Evolutionary conservation across 345 rosid genomes (phyloP), one percentile per base, ranked within the genome.

Genomic region (Ceriops zippeliana): DNA sequence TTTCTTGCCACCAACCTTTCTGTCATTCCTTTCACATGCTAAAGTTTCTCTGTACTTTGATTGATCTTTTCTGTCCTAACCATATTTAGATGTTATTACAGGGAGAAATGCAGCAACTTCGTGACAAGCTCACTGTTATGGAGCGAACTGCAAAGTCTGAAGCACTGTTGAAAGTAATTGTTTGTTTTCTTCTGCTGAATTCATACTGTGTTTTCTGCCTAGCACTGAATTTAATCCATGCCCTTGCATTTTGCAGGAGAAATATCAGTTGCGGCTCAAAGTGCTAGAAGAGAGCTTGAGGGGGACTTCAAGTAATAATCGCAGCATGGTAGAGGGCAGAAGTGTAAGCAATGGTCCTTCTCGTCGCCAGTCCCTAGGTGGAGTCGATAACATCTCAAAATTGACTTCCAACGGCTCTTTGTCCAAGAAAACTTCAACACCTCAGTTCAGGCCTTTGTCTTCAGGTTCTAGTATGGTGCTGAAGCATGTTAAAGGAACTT

Each of bases 81-180:
- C 10, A 21, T 6, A 2, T 32, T 66, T 31, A 35, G 49, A 13
- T 56, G 27, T 42, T 62, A 30, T 72, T 68, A 42, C 79, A 93
- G 99, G 97, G 99, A 70, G 99, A 95, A 74, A 95, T 90, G 99
- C 97, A 90, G 77, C 99, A 95, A 80, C 90, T 95, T 52, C 96
- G 96, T 4, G 96, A 90, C 79, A 91, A 85, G 77, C 96, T 95
- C 76, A 81, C 83, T 73, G 77, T 91, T 64, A 72, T 79, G 31
- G 99, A 95, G 74, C 79, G 99, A 81, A 62, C 99, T 73, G 99
- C 97, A 58, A 95, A 89, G 77, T 91, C 96, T 57, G 99, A 95
- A 86, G 97, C 99, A 75, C 93, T 86, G 75, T 73, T 91, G 82
- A 95, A 95, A 83, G 99, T 90, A 84, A 60, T 66, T 6, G 46